Base-by-base conservation (phyloP, 305 asterid genomes). In the Solanum hybrid region DNA sequence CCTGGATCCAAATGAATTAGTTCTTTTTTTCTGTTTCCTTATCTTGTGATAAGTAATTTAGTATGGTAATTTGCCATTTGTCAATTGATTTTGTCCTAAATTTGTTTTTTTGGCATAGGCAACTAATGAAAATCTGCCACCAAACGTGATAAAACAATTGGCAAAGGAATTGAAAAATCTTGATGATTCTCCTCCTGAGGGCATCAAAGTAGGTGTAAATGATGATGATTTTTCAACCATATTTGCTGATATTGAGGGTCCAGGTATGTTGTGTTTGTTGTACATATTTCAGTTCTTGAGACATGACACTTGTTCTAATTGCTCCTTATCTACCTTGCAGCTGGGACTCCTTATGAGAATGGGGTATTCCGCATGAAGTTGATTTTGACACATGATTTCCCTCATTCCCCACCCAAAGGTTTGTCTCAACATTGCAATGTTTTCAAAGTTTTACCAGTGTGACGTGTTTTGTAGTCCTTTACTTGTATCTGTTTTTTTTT, bases 361-460 rank as follows among this genome's bases (percentile, higher is more conserved):
- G 99, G 99, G 5, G 90, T 94, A 86, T 97, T 97, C 78, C 98
- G 97, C 86, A 97, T 95, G 99, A 97, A 95, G 95, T 90, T 96
- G 95, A 95, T 94, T 89, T 85, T 97, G 90, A 95, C 98, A 86
- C 95, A 91, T 90, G 99, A 97, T 93, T 97, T 97, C 91, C 99
- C 99, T 22, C 96, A 96, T 26, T 93, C 97, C 79, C 98, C 99
- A 60, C 99, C 99, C 3, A 96, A 94, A 97, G 99, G 99, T 97
- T 76, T 85, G 94, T 89, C 75, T 89, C 14, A 10, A 40, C 51
- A 60, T 78, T 78, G 19, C 31, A 60, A n/a, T 37, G 34, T 40
- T 66, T 66, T 79, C 75, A 45, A 32, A 88, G 51, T 40, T 60
- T 72, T 75, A 42, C 73, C 31, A 4, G 32, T 10, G 73, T 84